phyloP scores from a whole-genome alignment of 495 filamentous ascomycete species.

The Talaromyces proteolyticus region DNA sequence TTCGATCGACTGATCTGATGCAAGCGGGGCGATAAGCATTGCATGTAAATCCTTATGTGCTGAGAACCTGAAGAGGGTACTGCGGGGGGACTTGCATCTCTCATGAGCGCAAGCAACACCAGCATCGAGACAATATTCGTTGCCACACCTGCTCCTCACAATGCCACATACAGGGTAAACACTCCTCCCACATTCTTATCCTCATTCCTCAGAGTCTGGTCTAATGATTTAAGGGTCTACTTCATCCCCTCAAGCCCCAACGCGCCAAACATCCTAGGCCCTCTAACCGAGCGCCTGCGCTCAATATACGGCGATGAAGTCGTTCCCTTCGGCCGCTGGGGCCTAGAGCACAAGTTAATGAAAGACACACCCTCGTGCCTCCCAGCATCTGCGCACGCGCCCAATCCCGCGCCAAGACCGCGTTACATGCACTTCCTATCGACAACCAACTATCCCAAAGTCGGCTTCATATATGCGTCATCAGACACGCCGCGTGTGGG shows the following conservation, averaged over 20 bases:
- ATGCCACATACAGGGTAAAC: slow-evolving; percentile 32
- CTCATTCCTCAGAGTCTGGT: too few species aligned
- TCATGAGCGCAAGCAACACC: too few species aligned
- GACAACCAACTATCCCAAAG: slow-evolving; percentile 30
- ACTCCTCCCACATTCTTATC: background rate
- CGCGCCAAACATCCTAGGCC: slow-evolving; percentile 25
- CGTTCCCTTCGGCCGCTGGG: slow-evolving; percentile 33
- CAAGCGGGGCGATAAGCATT: too few species aligned
- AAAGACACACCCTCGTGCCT: slow-evolving; percentile 40
- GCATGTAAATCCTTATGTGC: too few species aligned
- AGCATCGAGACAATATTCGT: too few species aligned
- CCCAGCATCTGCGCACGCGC: slow-evolving; percentile 18
- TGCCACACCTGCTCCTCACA: too few species aligned
- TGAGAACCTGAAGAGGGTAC: too few species aligned
- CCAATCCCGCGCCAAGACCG: slow-evolving; percentile 20
- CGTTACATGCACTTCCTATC: slow-evolving; percentile 43
- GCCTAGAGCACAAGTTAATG: slow-evolving; percentile 39
- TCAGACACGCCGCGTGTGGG: too few species aligned
- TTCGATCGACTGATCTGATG: too few species aligned
- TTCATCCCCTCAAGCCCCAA: slow-evolving; percentile 42
- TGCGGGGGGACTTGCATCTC: too few species aligned
- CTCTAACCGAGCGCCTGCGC: slow-evolving; percentile 36
- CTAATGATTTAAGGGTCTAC: slow-evolving; percentile 28
- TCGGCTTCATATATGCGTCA: slow-evolving; percentile 42
- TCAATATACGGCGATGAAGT: slow-evolving; percentile 29